Evolutionary conservation across 148 eudicot species (phyloP).

Genomic region (Pouteria glomerata): DNA sequence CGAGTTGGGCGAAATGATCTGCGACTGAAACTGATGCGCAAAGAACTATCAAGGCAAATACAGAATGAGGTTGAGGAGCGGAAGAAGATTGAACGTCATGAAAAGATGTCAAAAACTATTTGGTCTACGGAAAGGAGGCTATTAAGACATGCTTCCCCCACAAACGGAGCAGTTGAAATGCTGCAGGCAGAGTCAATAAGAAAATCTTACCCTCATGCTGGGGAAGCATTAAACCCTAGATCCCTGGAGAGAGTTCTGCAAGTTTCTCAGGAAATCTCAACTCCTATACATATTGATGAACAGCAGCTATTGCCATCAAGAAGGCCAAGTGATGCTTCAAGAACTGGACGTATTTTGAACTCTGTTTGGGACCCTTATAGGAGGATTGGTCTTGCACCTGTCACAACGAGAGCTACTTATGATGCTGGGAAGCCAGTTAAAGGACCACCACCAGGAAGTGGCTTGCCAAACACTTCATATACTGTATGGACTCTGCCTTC

Average conservation of each 20-base stretch:
- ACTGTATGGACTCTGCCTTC: conserved; percentile 9
- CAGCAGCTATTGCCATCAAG: conserved; percentile 10
- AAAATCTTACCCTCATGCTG: neutral
- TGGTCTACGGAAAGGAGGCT: conserved; percentile 8
- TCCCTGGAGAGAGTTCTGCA: conserved; percentile 15
- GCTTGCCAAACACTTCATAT: conserved; percentile 17
- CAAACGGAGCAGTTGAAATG: conserved; percentile 5
- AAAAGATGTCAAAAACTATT: conserved; percentile 10
- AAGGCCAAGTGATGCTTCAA: conserved; percentile 19
- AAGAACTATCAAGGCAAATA: conserved; percentile 9
- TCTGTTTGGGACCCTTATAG: conserved; percentile 10
- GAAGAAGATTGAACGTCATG: conserved; percentile 9
- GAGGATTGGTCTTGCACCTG: conserved; percentile 6
- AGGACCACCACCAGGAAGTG: conserved; percentile 16
- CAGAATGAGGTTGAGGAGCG: conserved; percentile 1
- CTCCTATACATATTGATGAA: conserved; percentile 13
- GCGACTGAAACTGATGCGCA: conserved; percentile 20
- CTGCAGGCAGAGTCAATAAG: conserved; percentile 10
- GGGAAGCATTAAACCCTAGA: conserved; percentile 12
- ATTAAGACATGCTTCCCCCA: conserved; percentile 8
- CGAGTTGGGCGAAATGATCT: conserved; percentile 25
- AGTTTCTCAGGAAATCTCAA: conserved; percentile 14
- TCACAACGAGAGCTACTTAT: neutral
- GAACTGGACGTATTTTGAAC: neutral
- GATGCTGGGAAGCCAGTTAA: conserved; percentile 12